phyloP scores from a whole-genome alignment of 306 rosid species.

The Mimosa bimucronata region DNA sequence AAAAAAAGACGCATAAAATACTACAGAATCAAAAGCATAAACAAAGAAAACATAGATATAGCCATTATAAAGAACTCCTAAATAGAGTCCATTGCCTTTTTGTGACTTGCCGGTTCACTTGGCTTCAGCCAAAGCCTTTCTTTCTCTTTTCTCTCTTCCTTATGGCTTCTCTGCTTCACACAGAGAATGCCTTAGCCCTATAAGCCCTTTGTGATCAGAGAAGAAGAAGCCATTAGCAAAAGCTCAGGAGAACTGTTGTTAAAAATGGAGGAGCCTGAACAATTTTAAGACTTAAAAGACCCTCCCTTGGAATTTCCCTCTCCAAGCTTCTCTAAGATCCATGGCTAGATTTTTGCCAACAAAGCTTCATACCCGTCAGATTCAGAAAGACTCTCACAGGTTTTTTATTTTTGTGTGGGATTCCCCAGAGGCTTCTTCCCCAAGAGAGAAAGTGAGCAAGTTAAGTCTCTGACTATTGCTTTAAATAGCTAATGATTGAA shows the following conservation, averaged over 20 bases:
- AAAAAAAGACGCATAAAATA: neutral
- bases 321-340: conserved; percentile 48
- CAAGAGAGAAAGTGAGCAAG: conserved; percentile 52
- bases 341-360: conserved; percentile 53
- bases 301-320: conserved; percentile 36
- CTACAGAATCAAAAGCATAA: conserved; percentile 38
- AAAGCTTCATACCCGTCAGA: conserved; percentile 47
- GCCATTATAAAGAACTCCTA: conserved; percentile 44
- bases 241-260: conserved; percentile 55
- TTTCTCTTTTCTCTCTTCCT: conserved; percentile 36
- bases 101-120: conserved; percentile 92
- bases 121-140: conserved; percentile 50
- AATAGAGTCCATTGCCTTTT: conserved; percentile 75
- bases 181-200: conserved; percentile 34
- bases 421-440: neutral
- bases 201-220: conserved; percentile 29
- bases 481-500: conserved; percentile 64
- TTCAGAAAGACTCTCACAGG: conserved; percentile 42
- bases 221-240: conserved; percentile 47
- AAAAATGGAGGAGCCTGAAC: conserved; percentile 41
- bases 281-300: neutral
- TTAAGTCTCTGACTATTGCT: conserved; percentile 40
- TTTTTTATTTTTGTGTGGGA: conserved; percentile 11
- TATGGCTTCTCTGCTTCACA: conserved; percentile 36
- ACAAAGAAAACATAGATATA: neutral